Percentiles rank a stretch among this genome's conserved stretches.
Conservation (phyloP, 192 early-diverging fungal species). For the Entomortierella parvispora region DNA sequence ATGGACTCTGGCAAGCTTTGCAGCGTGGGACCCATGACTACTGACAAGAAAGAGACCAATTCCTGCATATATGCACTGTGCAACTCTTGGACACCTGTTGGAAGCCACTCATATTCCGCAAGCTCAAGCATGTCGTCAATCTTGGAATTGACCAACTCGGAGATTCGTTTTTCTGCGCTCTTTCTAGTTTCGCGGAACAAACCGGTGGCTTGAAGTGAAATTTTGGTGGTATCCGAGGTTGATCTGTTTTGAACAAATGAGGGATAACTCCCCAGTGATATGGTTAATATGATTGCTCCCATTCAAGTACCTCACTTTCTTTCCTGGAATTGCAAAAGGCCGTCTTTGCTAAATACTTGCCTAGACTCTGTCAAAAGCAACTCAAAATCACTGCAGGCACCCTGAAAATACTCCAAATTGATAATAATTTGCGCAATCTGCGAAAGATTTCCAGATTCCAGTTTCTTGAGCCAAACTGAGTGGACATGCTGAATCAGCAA, state of each 20-base stretch:
- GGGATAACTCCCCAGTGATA: too few species aligned
- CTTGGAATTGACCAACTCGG: slow-evolving; percentile 81
- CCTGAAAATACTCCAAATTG: slow-evolving; percentile 81
- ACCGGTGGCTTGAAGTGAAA: slow-evolving; percentile 71
- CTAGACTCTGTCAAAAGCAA: slow-evolving; percentile 73
- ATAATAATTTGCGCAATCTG: slow-evolving; percentile 88
- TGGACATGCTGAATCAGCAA: slow-evolving; percentile 77
- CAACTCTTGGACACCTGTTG: slow-evolving; percentile 54
- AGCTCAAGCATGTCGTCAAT: slow-evolving; percentile 84
- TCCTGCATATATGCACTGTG: slow-evolving; percentile 82
- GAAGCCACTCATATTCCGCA: slow-evolving; percentile 86
- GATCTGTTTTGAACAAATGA: slow-evolving; percentile 45
- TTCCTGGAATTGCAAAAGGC: background rate
- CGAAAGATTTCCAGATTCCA: slow-evolving; percentile 76
- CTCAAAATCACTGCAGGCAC: slow-evolving; percentile 80
- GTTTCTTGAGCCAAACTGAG: slow-evolving; percentile 70
- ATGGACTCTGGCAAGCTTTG: slow-evolving; percentile 71
- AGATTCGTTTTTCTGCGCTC: slow-evolving; percentile 84
- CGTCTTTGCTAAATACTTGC: slow-evolving; percentile 9
- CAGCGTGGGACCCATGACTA: slow-evolving; percentile 75
- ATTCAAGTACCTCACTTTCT: too few species aligned
- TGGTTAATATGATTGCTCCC: background rate
- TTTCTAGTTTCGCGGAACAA: slow-evolving; percentile 74
- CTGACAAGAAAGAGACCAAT: slow-evolving; percentile 73
- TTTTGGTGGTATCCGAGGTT: slow-evolving; percentile 63